Base-by-base conservation (phyloP, 2,329 filamentous ascomycete genomes). In the Mycosphaerella sp. region DNA sequence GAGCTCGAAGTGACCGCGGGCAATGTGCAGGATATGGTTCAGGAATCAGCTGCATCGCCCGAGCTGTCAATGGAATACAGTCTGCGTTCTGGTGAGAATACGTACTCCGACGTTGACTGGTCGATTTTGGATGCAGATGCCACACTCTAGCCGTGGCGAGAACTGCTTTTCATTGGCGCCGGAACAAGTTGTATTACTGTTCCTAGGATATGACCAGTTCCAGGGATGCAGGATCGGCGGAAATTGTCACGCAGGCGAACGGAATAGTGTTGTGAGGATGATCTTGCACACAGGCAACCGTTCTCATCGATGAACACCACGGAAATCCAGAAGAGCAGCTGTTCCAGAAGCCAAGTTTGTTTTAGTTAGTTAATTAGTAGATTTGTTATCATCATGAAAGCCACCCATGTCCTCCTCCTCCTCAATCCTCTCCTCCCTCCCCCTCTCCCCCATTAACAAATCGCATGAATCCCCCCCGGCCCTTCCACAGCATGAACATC, bases 71-170 rank as follows among this genome's bases (percentile, higher is more conserved):
- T 23, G 9, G 41, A 31, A 17, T 21, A 12, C 6, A 17, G 7
- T 26, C n/a, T 34, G 1, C 21, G 11, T 32, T 14, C 17, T 14
- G 48, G 39, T 23, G 41, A 45, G 14, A 39, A 31, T 8, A 26
- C 31, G 29, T 45, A 36, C 21, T 44, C 48, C 26, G 48, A 51
- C 9, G 29, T 51, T 45, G 48, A 51, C 23, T 51, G 48, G 48
- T 26, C 41, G 31, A 32, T 51, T 14, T 21, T 51, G 12, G 42
- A 36, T 31, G 26, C 31, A 44, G 48, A 45, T 23, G 41, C 9
- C 17, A 23, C 34, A 8, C 32, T 41, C 17, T 51, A 45, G 48
- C 31, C 31, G 26, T 29, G 41, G 12, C 44, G 21, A n/a, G 34
- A 45, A n/a, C 26, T 23, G 42, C 17, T 45, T 32, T 36, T 31